Percentiles rank a stretch among this genome's conserved stretches.
These are phyloP conservation scores for Berkeleyomyces basicola DNA, from an alignment of 2,329 filamentous ascomycete genomes.

Conservation along the genomic window DNA sequence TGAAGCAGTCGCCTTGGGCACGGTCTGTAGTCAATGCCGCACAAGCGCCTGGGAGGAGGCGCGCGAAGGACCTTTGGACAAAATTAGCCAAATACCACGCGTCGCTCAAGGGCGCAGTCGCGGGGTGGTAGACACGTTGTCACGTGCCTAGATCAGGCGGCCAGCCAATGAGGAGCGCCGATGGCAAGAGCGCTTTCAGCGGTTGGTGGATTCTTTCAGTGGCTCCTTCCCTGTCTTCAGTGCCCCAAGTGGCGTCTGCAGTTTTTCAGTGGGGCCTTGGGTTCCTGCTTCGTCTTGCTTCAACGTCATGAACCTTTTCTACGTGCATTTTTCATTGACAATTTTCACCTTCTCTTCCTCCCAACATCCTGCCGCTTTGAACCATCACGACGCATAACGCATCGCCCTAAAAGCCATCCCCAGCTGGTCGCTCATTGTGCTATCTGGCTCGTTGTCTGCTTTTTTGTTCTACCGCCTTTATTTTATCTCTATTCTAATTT, in stretches of 20 bases:
- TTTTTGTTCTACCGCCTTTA: not conserved
- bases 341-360: not conserved
- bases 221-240: not conserved
- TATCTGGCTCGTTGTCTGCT: not conserved
- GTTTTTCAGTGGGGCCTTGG: not conserved
- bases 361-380: not conserved
- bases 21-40: no score
- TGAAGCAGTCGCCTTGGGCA: no score
- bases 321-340: not conserved
- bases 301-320: constrained; percentile 6
- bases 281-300: not conserved
- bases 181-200: not conserved
- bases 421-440: not conserved
- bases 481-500: not conserved
- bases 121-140: not conserved
- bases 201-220: not conserved
- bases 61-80: no score
- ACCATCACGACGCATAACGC: not conserved
- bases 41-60: not conserved
- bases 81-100: no score
- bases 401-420: not conserved
- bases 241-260: no score
- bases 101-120: no score
- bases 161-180: no score
- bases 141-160: not conserved